Percentiles rank a stretch among this genome's conserved stretches.
phyloP scores from a whole-genome alignment of 2,329 filamentous ascomycete genomes.

The Fusarium dimerum region DNA sequence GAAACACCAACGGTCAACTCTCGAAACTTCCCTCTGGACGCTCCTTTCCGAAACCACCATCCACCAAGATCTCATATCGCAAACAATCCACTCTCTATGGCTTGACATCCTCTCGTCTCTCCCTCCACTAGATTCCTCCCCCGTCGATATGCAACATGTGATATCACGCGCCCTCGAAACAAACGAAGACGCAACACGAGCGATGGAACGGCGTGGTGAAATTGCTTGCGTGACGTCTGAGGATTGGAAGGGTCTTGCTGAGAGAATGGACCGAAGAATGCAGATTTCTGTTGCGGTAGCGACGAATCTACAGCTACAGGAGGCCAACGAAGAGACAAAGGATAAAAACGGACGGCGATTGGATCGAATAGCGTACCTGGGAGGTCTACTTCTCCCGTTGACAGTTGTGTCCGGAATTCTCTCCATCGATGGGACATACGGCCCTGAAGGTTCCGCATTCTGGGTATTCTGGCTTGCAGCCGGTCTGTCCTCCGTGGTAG shows the following conservation, averaged over 20 bases:
- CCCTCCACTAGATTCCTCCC: constrained; percentile 12
- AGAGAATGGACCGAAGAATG: constrained; percentile 24
- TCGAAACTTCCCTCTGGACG: constrained; percentile 24
- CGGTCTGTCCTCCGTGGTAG: constrained; percentile 39
- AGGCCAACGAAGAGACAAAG: constrained; percentile 10
- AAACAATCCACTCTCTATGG: constrained; percentile 31
- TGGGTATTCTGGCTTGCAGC: constrained; percentile 52
- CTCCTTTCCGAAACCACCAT: constrained; percentile 14
- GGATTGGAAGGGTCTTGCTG: constrained; percentile 24
- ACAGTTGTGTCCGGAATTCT: constrained; percentile 50
- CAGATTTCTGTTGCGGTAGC: constrained; percentile 19
- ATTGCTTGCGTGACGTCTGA: constrained; percentile 11
- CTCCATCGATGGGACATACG: constrained; percentile 48
- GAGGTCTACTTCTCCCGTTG: constrained; percentile 49
- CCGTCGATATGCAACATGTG: constrained; percentile 18
- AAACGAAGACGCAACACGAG: constrained; percentile 25
- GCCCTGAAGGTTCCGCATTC: constrained; percentile 42
- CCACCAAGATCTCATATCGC: constrained; percentile 22
- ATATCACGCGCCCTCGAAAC: constrained; percentile 26
- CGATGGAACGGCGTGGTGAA: constrained; percentile 19
- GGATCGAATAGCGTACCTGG: constrained; percentile 51
- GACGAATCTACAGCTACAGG: constrained; percentile 4
- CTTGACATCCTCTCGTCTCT: constrained; percentile 23
- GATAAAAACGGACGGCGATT: constrained; percentile 43
- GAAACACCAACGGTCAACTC: constrained; percentile 7